Evolutionary conservation across 805 yeast species (phyloP).

Genomic region (Candida rishiriensis): DNA sequence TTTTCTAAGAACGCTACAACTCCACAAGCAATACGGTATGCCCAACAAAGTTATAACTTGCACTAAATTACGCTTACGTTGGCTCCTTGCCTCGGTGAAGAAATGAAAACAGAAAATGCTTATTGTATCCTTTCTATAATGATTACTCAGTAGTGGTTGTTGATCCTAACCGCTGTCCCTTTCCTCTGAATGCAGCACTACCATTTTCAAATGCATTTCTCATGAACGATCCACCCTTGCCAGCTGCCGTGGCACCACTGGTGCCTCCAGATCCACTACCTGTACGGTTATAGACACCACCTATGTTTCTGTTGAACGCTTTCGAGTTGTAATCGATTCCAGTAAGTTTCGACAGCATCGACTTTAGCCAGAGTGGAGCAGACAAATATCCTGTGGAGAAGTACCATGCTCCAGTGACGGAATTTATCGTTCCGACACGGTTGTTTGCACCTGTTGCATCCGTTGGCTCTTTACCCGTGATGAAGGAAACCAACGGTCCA

Average conservation of each 20-base stretch:
- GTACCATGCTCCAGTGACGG: conserved; percentile 30
- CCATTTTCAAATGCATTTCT: conserved; percentile 7
- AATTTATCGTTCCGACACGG: conserved; percentile 29
- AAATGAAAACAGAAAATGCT: too few relatives aligned
- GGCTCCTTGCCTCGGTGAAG: too few relatives aligned
- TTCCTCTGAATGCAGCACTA: conserved; percentile 29
- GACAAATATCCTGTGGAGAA: conserved; percentile 50
- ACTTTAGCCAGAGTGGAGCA: conserved; percentile 47
- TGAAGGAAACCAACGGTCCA: conserved; percentile 37
- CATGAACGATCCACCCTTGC: conserved; percentile 10
- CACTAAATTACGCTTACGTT: too few relatives aligned
- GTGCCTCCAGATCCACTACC: conserved; percentile 2
- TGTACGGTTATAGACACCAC: too few relatives aligned
- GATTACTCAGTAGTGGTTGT: background rate
- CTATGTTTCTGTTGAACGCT: conserved; percentile 18
- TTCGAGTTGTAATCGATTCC: conserved; percentile 29
- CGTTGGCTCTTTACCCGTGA: conserved; percentile 27
- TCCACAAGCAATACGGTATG: too few relatives aligned
- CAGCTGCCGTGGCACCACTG: conserved; percentile 11
- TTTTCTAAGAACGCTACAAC: too few relatives aligned
- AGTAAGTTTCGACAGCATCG: conserved; percentile 24
- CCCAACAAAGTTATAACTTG: too few relatives aligned
- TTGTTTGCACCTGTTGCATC: conserved; percentile 15
- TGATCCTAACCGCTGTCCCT: conserved; percentile 36
- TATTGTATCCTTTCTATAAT: too few relatives aligned